phyloP scores from a whole-genome alignment of 78 protist species.

The Acrasis kona region DNA sequence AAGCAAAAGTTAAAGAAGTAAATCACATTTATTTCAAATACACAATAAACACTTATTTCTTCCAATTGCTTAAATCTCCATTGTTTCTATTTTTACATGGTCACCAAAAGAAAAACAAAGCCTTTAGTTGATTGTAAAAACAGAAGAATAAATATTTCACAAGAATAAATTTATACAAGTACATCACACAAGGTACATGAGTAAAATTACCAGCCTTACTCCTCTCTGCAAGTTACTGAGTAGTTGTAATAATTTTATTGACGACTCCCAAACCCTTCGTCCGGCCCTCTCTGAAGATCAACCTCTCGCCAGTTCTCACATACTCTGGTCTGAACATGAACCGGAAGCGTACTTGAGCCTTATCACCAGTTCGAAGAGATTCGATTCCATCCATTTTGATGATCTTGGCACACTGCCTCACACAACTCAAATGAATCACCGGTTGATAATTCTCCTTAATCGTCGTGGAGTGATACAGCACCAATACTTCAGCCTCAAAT shows the following conservation, averaged over 20 bases:
- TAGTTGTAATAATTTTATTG: background rate
- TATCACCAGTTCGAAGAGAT: constrained; percentile 84
- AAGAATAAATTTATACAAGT: too few relatives aligned
- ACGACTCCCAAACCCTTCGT: constrained; percentile 48
- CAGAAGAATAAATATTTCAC: too few relatives aligned
- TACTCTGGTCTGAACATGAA: constrained; percentile 75
- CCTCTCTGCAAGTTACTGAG: too few relatives aligned
- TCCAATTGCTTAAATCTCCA: too few relatives aligned
- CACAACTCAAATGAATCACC: constrained; percentile 72
- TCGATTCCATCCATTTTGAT: constrained; percentile 39
- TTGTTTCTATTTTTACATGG: too few relatives aligned
- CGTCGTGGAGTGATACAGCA: constrained; percentile 86
- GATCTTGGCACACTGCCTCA: constrained; percentile 49
- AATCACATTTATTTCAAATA: too few relatives aligned
- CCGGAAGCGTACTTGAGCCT: constrained; percentile 51
- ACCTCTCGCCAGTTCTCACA: constrained; percentile 38
- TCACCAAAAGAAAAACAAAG: too few relatives aligned
- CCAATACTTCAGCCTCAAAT: constrained; percentile 74
- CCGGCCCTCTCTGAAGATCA: constrained; percentile 87
- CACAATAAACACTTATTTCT: too few relatives aligned
- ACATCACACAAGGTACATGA: too few relatives aligned
- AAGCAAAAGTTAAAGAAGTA: too few relatives aligned
- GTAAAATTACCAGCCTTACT: too few relatives aligned
- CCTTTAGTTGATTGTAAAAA: too few relatives aligned
- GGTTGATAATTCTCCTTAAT: constrained; percentile 77